phyloP scores from a whole-genome alignment of 441 rosid genomes.

The Mallotus japonicus region DNA sequence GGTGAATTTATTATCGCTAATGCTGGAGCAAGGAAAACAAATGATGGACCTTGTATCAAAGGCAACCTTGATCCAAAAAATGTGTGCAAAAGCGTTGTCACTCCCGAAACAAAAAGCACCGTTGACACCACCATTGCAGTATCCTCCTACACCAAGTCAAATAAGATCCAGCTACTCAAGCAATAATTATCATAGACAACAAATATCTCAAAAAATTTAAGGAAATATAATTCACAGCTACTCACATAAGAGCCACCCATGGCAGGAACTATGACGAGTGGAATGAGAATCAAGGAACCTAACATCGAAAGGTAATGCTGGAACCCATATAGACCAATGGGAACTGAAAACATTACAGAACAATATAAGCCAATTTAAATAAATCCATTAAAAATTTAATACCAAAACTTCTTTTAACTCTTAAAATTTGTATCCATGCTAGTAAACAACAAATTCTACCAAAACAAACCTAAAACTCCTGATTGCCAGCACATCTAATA shows the following conservation, averaged over 20 bases:
- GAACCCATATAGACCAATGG: conserved; percentile 89
- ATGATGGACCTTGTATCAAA: conserved; percentile 91
- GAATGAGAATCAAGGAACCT: conserved; percentile 89
- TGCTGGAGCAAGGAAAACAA: conserved; percentile 88
- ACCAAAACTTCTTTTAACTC: background rate
- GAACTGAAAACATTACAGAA: conserved; percentile 51
- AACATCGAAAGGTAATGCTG: conserved; percentile 90
- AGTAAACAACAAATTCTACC: conserved; percentile 3
- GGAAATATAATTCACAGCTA: conserved; percentile 27
- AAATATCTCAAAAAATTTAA: conserved; percentile 2
- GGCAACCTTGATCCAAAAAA: conserved; percentile 93
- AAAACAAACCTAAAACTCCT: background rate
- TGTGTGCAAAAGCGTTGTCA: conserved; percentile 86
- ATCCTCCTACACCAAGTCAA: conserved; percentile 73
- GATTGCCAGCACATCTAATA: no score
- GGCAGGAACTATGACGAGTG: conserved; percentile 92
- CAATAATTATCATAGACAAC: conserved; percentile 3
- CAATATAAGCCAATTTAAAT: conserved; percentile 21
- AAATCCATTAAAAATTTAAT: conserved; percentile 14
- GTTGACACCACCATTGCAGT: conserved; percentile 79
- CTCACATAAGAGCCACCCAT: conserved; percentile 96
- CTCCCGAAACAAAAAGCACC: conserved; percentile 79
- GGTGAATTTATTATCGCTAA: conserved; percentile 88
- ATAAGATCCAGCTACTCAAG: conserved; percentile 31
- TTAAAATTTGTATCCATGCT: background rate